A percentile compares a stretch with the other conserved stretches of the same genome.
phyloP scores from a whole-genome alignment of 73 alveolate species.

The Stentor roeselii region DNA sequence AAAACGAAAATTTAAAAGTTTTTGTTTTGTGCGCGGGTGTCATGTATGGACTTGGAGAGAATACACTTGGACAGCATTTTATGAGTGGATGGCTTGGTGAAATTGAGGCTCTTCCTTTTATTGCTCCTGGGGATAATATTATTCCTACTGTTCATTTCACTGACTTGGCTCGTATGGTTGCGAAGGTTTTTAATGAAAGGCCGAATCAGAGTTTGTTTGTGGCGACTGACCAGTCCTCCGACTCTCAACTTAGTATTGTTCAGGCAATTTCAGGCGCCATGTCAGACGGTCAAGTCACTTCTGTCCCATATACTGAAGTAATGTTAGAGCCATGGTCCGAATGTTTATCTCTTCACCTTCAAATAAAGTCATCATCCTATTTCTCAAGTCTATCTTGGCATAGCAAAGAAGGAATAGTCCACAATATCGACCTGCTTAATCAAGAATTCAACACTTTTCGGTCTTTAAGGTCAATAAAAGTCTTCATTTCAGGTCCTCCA shows the following conservation, averaged over 20 bases:
- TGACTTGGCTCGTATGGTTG: slow-evolving; percentile 84
- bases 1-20: slow-evolving; percentile 79
- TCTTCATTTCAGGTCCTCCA: slow-evolving; percentile 87
- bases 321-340: slow-evolving; percentile 60
- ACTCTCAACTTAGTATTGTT: slow-evolving; percentile 73
- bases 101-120: slow-evolving; percentile 41
- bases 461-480: slow-evolving; percentile 68
- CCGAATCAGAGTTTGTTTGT: slow-evolving; percentile 80
- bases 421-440: slow-evolving; percentile 40
- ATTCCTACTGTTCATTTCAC: slow-evolving; percentile 93
- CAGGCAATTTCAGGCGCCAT: slow-evolving; percentile 82
- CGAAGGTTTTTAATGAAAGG: slow-evolving; percentile 64
- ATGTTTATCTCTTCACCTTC: slow-evolving; percentile 48
- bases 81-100: slow-evolving; percentile 76
- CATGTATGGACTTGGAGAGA: slow-evolving; percentile 93
- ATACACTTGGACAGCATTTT: slow-evolving; percentile 64
- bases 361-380: slow-evolving; percentile 34
- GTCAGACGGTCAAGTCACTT: slow-evolving; percentile 73
- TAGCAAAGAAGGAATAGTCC: slow-evolving; percentile 69
- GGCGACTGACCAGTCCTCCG: slow-evolving; percentile 90
- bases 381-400: slow-evolving; percentile 69
- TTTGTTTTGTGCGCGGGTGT: slow-evolving; percentile 93
- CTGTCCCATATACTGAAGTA: slow-evolving; percentile 38
- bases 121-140: slow-evolving; percentile 82
- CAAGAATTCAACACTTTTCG: slow-evolving; percentile 75